These are phyloP conservation scores for Myxozyma geophila DNA, from an alignment of 805 yeast species.

Conservation along the genomic window DNA sequence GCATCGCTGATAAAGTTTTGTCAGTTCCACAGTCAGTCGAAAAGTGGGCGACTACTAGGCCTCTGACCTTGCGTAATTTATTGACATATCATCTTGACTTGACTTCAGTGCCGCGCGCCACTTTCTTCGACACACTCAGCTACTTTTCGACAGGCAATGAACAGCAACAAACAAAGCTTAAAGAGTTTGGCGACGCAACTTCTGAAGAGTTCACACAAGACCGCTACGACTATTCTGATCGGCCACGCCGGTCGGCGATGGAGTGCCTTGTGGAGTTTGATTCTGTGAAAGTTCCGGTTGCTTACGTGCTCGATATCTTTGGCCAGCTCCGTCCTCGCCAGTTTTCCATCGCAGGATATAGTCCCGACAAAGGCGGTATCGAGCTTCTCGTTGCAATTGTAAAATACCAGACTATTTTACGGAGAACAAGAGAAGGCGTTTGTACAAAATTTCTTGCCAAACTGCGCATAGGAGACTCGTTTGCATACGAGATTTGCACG, in stretches of 20 bases:
- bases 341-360: slow-evolving; percentile 76
- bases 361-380: slow-evolving; percentile 41
- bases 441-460: slow-evolving; percentile 76
- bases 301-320: slow-evolving; percentile 73
- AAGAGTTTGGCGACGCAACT: slow-evolving; percentile 71
- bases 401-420: slow-evolving; percentile 79
- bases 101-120: slow-evolving; percentile 77
- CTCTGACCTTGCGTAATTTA: slow-evolving; percentile 71
- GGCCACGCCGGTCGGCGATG: slow-evolving; percentile 85
- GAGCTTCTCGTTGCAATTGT: slow-evolving; percentile 85
- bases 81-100: slow-evolving; percentile 82
- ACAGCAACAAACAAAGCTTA: slow-evolving; percentile 74
- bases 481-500: slow-evolving; percentile 52
- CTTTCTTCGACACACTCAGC: slow-evolving; percentile 75
- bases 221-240: slow-evolving; percentile 84
- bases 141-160: slow-evolving; percentile 72
- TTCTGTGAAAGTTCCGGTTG: slow-evolving; percentile 73
- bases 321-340: slow-evolving; percentile 81
- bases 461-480: slow-evolving; percentile 53
- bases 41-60: slow-evolving; percentile 59
- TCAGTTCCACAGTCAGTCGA: slow-evolving; percentile 43
- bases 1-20: slow-evolving; percentile 66
- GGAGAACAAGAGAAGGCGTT: slow-evolving; percentile 76
- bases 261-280: slow-evolving; percentile 85
- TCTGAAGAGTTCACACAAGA: slow-evolving; percentile 68